Evolutionary conservation across 2,329 filamentous ascomycete species (phyloP).

Genomic region (Pestalotiopsis sp.): DNA sequence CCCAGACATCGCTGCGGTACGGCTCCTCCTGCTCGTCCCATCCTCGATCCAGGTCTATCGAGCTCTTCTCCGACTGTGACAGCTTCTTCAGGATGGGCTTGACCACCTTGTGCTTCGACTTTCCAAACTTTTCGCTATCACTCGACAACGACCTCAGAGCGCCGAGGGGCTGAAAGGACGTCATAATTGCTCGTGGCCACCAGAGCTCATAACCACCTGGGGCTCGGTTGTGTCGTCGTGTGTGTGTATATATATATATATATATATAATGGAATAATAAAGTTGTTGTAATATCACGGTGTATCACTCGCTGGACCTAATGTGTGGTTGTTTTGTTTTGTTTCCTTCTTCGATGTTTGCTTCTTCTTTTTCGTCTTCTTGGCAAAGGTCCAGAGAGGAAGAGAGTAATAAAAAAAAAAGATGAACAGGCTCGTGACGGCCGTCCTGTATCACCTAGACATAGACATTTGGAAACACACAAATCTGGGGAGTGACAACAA

Average conservation of each 20-base stretch:
- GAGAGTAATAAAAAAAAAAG: not conserved
- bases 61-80: conserved; percentile 60
- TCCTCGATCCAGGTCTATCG: conserved; percentile 60
- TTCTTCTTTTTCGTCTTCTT: not conserved
- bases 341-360: not conserved
- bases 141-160: conserved; percentile 24
- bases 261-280: not conserved
- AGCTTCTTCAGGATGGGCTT: conserved; percentile 65
- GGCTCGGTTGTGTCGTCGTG: not conserved
- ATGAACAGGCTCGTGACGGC: conserved; percentile 6
- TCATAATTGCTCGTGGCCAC: conserved; percentile 27
- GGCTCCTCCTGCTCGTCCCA: conserved; percentile 55
- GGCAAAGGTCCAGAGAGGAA: not conserved
- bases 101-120: conserved; percentile 48
- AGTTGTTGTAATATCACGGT: not conserved
- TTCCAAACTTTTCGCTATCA: conserved; percentile 40
- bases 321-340: not conserved
- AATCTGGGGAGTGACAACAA: not conserved
- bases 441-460: conserved; percentile 11
- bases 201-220: not conserved
- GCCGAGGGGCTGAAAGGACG: conserved; percentile 33
- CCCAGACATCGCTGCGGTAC: conserved; percentile 29
- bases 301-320: not conserved
- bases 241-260: not conserved
- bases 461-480: conserved; percentile 11